Base-by-base conservation (phyloP, 805 yeast genomes). In the Saturnispora dispora region DNA sequence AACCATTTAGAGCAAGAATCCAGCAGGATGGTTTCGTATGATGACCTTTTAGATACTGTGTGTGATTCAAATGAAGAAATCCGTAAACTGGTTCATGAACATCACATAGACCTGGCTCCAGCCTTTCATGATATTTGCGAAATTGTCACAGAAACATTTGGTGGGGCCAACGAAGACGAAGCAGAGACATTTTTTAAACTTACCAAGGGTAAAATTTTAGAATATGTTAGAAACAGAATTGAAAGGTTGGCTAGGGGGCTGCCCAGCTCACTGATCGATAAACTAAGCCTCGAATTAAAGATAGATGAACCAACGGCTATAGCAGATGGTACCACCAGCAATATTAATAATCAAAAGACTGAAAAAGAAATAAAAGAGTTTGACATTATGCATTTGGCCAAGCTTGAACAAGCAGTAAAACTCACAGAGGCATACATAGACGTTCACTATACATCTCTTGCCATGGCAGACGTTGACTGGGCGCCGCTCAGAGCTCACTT, bases 171-270 rank as follows among this genome's bases (percentile, higher is more conserved):
- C 22, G 64, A 60, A 20, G 77, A 75, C 51, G 72, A 68, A 17
- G 79, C 70, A 28, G 77, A 74, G 43, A 44, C 51, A 2, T 77
- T 73, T 53, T 76, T 67, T 62, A 78, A 73, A 58, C 71, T 75
- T 30, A 71, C 78, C 1, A 52, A 63, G 3, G 59, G 57, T 1
- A 74, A 70, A 51, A 70, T 77, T 2, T 52, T 71, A 2, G 51
- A 54, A 1, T 76, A 64, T 55, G 59, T 83, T 8, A 60, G 68
- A 13, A 42, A 22, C 0, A 79, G 72, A 54, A 69, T 78, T 2
- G 55, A 57, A 0, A 58, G 58, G n/a, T 60, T 81, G 0, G 53
- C 62, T 0, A 30, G 46, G 0, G 57, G 62, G 9, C 71, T 80
- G 51, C 80, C 81, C 0, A 23, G 52, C 15, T 63, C 72, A 9